phyloP scores from a whole-genome alignment of 2,329 filamentous ascomycete genomes.

The Xylariaceae sp. region DNA sequence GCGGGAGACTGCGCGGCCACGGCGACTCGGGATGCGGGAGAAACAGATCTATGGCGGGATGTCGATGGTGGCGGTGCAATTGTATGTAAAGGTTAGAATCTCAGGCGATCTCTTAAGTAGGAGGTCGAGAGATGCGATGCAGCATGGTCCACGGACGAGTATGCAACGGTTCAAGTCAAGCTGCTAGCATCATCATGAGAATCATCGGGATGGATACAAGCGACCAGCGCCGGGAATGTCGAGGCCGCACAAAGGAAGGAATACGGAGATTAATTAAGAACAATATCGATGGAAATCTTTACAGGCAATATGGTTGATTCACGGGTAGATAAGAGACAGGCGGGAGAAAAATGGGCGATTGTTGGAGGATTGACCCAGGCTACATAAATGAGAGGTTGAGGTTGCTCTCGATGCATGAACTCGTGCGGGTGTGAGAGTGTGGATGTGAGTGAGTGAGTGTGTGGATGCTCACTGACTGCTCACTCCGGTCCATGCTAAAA shows the following conservation, averaged over 20 bases:
- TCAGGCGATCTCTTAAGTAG: background rate
- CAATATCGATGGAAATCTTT: background rate
- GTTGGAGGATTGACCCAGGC: background rate
- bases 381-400: background rate
- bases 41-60: background rate
- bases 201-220: background rate
- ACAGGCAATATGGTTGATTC: background rate
- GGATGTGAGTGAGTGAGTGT: too few relatives aligned
- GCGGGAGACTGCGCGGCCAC: background rate
- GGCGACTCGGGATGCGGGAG: background rate
- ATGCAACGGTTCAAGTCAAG: background rate
- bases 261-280: background rate
- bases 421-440: background rate
- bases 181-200: background rate
- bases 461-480: background rate
- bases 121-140: background rate
- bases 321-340: background rate
- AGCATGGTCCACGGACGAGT: background rate
- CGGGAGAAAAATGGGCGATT: background rate
- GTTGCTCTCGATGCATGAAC: background rate
- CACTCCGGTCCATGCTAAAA: background rate
- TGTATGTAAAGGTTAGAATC: background rate
- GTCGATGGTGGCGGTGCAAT: background rate
- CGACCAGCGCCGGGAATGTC: constrained; percentile 2
- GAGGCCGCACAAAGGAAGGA: background rate